These are phyloP conservation scores for Phytopythium kandeliae DNA, from an alignment of 352 stramenopile species.

Conservation along the genomic window DNA sequence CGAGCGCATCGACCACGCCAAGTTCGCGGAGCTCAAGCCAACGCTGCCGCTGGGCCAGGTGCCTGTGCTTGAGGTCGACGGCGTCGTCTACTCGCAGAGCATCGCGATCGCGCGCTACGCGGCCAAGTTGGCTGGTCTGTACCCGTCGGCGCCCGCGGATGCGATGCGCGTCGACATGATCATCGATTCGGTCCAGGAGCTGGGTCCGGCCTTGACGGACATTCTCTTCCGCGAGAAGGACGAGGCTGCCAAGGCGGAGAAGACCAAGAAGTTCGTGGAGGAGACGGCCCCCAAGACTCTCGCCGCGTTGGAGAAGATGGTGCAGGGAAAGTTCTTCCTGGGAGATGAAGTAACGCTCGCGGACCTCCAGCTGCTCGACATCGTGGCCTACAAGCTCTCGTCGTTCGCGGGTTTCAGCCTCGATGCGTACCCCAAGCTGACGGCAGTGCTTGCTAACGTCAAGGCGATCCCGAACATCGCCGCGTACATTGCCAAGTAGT, in stretches of 20 bases:
- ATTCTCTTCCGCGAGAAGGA: slow-evolving; percentile 11
- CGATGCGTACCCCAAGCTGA: slow-evolving; percentile 34
- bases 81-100: slow-evolving; percentile 28
- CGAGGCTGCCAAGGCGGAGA: slow-evolving; percentile 27
- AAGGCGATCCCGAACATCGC: slow-evolving; percentile 32
- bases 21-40: slow-evolving; percentile 34
- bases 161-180: slow-evolving; percentile 28
- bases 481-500: slow-evolving; percentile 30
- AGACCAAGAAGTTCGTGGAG: slow-evolving; percentile 33
- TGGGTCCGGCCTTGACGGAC: neutral
- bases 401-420: slow-evolving; percentile 16
- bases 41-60: slow-evolving; percentile 37
- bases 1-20: slow-evolving; percentile 12
- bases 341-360: slow-evolving; percentile 13
- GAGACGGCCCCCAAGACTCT: slow-evolving; percentile 32
- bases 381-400: slow-evolving; percentile 28
- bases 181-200: slow-evolving; percentile 7
- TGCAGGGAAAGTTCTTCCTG: slow-evolving; percentile 47
- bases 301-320: slow-evolving; percentile 26
- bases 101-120: slow-evolving; percentile 35
- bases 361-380: slow-evolving; percentile 37
- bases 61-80: slow-evolving; percentile 45
- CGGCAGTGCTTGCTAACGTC: slow-evolving; percentile 29
- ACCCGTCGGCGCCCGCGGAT: slow-evolving; percentile 16
- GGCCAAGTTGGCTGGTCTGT: slow-evolving; percentile 28